A percentile compares a stretch with the other conserved stretches of the same genome.
Conservation (phyloP, 495 filamentous ascomycete genomes). For the Lepidopterella palustris region DNA sequence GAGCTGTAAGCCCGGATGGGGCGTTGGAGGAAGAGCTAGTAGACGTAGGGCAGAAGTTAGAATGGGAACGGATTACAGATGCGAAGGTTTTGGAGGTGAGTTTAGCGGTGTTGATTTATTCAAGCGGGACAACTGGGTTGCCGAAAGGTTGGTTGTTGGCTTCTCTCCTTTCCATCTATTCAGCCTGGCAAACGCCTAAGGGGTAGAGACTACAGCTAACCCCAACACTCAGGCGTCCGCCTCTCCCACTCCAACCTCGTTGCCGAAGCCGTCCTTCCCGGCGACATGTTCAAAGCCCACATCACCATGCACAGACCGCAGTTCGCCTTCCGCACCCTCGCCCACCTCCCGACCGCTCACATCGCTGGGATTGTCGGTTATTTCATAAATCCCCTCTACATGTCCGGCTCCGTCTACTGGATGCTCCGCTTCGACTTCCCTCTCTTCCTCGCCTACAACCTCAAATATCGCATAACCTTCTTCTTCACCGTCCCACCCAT, state of each 20-base stretch:
- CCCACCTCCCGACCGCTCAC: slow-evolving; percentile 46
- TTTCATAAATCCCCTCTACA: slow-evolving; percentile 35
- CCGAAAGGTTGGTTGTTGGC: slow-evolving; percentile 30
- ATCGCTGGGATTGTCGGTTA: slow-evolving; percentile 42
- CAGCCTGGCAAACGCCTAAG: background rate
- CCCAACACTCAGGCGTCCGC: slow-evolving; percentile 20
- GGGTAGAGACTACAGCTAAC: too few species aligned
- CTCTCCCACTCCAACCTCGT: slow-evolving; percentile 36
- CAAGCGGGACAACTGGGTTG: slow-evolving; percentile 32
- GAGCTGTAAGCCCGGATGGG: slow-evolving; percentile 3
- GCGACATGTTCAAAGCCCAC: slow-evolving; percentile 26
- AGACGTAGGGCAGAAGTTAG: slow-evolving; percentile 22
- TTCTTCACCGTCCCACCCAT: slow-evolving; percentile 50
- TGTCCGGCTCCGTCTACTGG: slow-evolving; percentile 45
- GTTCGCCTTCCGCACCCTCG: slow-evolving; percentile 38
- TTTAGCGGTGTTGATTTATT: slow-evolving; percentile 28
- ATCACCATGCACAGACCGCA: slow-evolving; percentile 20
- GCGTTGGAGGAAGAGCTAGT: slow-evolving; percentile 9
- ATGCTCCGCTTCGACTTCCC: slow-evolving; percentile 45
- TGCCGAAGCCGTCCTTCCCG: slow-evolving; percentile 26
- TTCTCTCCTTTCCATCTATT: background rate
- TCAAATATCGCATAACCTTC: slow-evolving; percentile 41
- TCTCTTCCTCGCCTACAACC: slow-evolving; percentile 41
- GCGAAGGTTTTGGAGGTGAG: slow-evolving; percentile 31
- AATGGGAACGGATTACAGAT: slow-evolving; percentile 42